These are phyloP conservation scores for Cicer pinnatifidum DNA, from an alignment of 306 rosid species.

Conservation along the genomic window DNA sequence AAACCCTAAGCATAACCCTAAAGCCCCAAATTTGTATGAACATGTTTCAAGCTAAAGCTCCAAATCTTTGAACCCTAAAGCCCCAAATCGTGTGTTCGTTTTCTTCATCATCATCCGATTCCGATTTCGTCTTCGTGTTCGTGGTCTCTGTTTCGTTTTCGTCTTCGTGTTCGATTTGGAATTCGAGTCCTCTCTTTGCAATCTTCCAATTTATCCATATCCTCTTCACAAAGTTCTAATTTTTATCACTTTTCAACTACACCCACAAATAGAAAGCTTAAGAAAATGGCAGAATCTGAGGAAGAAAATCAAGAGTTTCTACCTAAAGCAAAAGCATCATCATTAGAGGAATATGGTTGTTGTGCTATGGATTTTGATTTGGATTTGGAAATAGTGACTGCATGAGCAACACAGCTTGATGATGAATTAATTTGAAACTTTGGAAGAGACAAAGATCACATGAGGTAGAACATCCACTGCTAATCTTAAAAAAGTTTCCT, in stretches of 20 bases:
- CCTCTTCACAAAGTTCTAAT: constrained; percentile 34
- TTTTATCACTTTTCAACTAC: constrained; percentile 18
- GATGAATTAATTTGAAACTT: constrained; percentile 7
- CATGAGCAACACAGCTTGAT: no score
- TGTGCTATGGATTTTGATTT: constrained; percentile 78
- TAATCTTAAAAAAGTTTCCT: constrained; percentile 37
- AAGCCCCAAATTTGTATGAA: no score
- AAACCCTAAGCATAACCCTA: no score
- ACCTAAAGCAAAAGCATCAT: constrained; percentile 48
- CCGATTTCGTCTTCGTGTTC: no score
- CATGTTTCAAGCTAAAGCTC: no score
- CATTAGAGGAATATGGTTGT: constrained; percentile 13
- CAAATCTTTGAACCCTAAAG: no score
- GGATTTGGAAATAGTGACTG: constrained; percentile 49
- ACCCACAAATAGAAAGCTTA: neutral
- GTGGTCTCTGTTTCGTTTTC: no score
- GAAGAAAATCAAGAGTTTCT: constrained; percentile 50
- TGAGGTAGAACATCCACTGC: constrained; percentile 53
- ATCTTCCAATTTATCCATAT: constrained; percentile 37
- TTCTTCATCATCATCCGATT: no score
- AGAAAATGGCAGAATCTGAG: constrained; percentile 66
- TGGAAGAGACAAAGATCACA: constrained; percentile 46
- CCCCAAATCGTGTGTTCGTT: no score
- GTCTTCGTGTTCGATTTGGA: no score
- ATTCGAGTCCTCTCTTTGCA: constrained; percentile 6